Conservation (phyloP, 1,139 yeast species). For the Candida tetrigidarum region DNA sequence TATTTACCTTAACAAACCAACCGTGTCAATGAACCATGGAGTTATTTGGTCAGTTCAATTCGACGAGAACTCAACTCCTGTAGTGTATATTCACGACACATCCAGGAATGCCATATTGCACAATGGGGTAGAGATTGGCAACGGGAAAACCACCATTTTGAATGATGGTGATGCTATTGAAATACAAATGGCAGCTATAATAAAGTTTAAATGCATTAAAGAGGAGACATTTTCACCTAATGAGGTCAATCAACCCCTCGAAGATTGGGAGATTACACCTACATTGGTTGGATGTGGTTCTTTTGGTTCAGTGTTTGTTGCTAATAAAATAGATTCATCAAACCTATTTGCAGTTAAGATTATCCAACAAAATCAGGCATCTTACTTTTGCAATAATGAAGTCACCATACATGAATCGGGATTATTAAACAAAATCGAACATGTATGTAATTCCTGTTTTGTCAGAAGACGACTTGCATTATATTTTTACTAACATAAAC, state of each 20-base stretch:
- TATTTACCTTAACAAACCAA: slow-evolving; percentile 17
- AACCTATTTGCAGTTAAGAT: slow-evolving; percentile 56
- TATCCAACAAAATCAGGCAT: slow-evolving; percentile 27
- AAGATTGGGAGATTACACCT: slow-evolving; percentile 46
- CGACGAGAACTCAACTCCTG: slow-evolving; percentile 49
- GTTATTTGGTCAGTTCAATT: slow-evolving; percentile 53
- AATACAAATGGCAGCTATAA: slow-evolving; percentile 34
- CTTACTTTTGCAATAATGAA: slow-evolving; percentile 26
- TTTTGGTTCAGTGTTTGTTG: slow-evolving; percentile 55
- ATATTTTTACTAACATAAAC: slow-evolving; percentile 18
- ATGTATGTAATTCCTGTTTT: slow-evolving; percentile 39
- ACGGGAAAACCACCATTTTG: slow-evolving; percentile 38
- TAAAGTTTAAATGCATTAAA: slow-evolving; percentile 18
- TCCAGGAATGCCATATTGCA: slow-evolving; percentile 59
- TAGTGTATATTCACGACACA: slow-evolving; percentile 56
- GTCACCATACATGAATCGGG: slow-evolving; percentile 35
- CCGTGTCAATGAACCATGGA: slow-evolving; percentile 49
- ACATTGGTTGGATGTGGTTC: slow-evolving; percentile 61
- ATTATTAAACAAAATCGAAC: slow-evolving; percentile 38
- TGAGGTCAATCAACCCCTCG: slow-evolving; percentile 8
- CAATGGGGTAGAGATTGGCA: slow-evolving; percentile 39
- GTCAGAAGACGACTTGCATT: too few relatives aligned
- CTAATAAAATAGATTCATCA: slow-evolving; percentile 21
- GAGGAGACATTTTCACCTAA: background rate
- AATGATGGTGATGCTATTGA: slow-evolving; percentile 48